Evolutionary conservation across 345 rosid genomes (phyloP).

Genomic region (Populus ilicifolia): DNA sequence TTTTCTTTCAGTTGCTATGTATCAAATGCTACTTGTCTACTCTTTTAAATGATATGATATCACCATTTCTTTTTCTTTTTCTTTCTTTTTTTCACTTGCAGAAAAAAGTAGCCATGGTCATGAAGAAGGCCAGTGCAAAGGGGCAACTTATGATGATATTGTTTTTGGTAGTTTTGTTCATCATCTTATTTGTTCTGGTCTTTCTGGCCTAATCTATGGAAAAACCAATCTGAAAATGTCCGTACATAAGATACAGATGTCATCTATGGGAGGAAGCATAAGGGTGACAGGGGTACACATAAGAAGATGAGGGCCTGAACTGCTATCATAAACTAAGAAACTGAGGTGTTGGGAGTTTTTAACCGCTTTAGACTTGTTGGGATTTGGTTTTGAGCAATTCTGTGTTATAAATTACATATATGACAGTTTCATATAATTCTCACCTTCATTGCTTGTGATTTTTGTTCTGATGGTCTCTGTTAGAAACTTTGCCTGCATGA

Average conservation of each 20-base stretch:
- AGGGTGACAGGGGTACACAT: background rate
- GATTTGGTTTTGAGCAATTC: background rate
- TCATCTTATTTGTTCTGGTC: conserved; percentile 80
- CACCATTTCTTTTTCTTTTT: background rate
- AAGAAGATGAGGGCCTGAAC: background rate
- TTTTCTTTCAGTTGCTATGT: background rate
- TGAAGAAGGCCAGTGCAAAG: conserved; percentile 94
- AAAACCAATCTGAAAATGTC: background rate
- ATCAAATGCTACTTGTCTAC: too few species aligned
- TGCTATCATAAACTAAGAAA: background rate
- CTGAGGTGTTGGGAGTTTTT: background rate
- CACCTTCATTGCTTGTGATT: background rate
- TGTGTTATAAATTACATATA: background rate
- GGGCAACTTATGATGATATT: conserved; percentile 94
- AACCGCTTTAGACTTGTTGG: background rate
- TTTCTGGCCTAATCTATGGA: background rate
- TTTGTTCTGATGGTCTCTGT: background rate
- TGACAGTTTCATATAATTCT: background rate
- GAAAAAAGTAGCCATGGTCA: conserved; percentile 96
- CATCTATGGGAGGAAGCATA: background rate
- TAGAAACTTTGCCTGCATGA: too few species aligned
- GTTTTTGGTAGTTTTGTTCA: conserved; percentile 71
- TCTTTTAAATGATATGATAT: background rate
- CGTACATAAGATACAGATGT: background rate
- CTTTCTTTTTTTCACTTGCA: conserved; percentile 31